Percentiles rank a stretch among this genome's conserved stretches.
phyloP scores from a whole-genome alignment of 495 filamentous ascomycete genomes.

The Lasiosphaeria miniovina region DNA sequence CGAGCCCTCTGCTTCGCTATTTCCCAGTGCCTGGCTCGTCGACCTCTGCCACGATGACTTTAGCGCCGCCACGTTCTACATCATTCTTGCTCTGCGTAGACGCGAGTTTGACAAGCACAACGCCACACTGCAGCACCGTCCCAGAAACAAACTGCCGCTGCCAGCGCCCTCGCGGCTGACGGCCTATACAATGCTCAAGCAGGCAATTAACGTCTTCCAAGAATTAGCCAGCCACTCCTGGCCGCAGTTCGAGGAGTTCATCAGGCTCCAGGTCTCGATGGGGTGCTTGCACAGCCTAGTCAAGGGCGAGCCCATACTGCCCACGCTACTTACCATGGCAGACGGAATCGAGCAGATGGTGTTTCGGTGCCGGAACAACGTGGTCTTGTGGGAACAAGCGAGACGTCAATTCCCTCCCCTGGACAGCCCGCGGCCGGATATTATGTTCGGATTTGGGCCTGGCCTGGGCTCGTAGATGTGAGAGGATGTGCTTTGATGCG shows the following conservation, averaged over 20 bases:
- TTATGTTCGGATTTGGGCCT: too few species aligned
- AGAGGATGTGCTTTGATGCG: too few species aligned
- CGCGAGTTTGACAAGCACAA: conserved; percentile 9
- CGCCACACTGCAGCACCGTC: conserved; percentile 1
- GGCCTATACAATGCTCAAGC: conserved; percentile 13
- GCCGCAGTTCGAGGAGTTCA: conserved; percentile 20
- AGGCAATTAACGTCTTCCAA: conserved; percentile 12
- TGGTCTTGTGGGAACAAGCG: background rate
- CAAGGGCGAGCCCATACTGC: conserved; percentile 4
- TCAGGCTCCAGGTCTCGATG: conserved; percentile 14
- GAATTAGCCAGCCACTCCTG: conserved; percentile 19
- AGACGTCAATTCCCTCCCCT: background rate
- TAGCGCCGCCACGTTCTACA: conserved; percentile 22
- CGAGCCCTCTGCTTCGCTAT: background rate
- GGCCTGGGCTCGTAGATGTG: too few species aligned
- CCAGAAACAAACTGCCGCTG: background rate
- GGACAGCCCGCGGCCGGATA: too few species aligned
- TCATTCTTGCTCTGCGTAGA: conserved; percentile 14
- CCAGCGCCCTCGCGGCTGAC: background rate
- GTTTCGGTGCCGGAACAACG: background rate
- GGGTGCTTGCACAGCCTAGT: conserved; percentile 15
- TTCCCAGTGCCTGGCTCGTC: conserved; percentile 14
- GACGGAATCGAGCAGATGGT: background rate
- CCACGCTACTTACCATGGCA: background rate
- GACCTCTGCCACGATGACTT: conserved; percentile 29